These are phyloP conservation scores for Leptodontidium sp. DNA, from an alignment of 2,329 filamentous ascomycete species.

Conservation along the genomic window DNA sequence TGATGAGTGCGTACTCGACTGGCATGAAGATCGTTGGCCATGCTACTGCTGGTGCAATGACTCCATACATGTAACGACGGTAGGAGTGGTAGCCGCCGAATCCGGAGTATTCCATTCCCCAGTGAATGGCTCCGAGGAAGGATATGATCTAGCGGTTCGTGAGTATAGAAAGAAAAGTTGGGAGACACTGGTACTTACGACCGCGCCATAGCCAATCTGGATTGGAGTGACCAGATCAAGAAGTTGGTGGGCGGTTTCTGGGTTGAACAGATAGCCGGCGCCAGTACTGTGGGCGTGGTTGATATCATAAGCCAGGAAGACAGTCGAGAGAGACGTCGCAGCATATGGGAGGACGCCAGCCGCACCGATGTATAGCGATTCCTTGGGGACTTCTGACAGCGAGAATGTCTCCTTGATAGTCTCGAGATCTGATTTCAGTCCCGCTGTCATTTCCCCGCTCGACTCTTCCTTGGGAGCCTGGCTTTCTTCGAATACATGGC, in stretches of 20 bases:
- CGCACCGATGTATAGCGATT: slow-evolving; percentile 73
- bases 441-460: slow-evolving; percentile 61
- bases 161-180: slow-evolving; percentile 13
- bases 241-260: slow-evolving; percentile 74
- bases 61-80: slow-evolving; percentile 83
- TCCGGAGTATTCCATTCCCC: slow-evolving; percentile 85
- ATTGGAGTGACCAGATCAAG: slow-evolving; percentile 83
- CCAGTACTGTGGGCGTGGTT: slow-evolving; percentile 72
- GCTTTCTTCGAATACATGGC: slow-evolving; percentile 57
- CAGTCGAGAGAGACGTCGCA: slow-evolving; percentile 81
- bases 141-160: slow-evolving; percentile 74
- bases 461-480: slow-evolving; percentile 35
- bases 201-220: slow-evolving; percentile 89
- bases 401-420: slow-evolving; percentile 75
- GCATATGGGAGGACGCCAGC: slow-evolving; percentile 87
- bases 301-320: slow-evolving; percentile 84
- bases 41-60: slow-evolving; percentile 79
- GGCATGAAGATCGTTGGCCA: slow-evolving; percentile 92
- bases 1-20: slow-evolving; percentile 83
- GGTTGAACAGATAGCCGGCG: slow-evolving; percentile 67
- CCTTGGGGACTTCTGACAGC: slow-evolving; percentile 69
- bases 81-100: slow-evolving; percentile 73
- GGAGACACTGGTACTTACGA: slow-evolving; percentile 59
- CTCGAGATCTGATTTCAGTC: slow-evolving; percentile 64
- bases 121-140: slow-evolving; percentile 93